phyloP scores from a whole-genome alignment of 108 stramenopile genomes.

The Tribonema minus region DNA sequence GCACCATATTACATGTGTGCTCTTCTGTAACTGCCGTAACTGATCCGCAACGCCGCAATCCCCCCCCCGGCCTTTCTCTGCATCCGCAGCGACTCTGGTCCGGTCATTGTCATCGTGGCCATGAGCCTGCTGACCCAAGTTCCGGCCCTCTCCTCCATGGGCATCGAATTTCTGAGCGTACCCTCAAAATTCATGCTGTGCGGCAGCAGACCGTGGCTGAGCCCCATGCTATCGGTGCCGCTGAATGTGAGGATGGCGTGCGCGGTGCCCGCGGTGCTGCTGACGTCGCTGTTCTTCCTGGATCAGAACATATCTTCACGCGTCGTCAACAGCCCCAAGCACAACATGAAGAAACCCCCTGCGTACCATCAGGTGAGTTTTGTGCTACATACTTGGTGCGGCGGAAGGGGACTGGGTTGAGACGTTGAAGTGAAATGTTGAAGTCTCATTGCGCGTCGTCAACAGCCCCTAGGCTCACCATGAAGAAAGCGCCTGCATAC shows the following conservation, averaged over 20 bases:
- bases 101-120: slow-evolving; percentile 71
- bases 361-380: slow-evolving; percentile 73
- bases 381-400: too few relatives aligned
- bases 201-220: slow-evolving; percentile 67
- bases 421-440: too few relatives aligned
- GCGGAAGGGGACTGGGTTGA: too few relatives aligned
- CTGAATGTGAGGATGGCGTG: slow-evolving; percentile 65
- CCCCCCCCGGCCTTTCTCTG: too few relatives aligned
- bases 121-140: slow-evolving; percentile 60
- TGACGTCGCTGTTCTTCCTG: slow-evolving; percentile 86
- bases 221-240: slow-evolving; percentile 58
- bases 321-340: slow-evolving; percentile 80
- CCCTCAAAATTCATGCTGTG: slow-evolving; percentile 72
- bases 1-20: too few relatives aligned
- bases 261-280: slow-evolving; percentile 74
- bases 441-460: too few relatives aligned
- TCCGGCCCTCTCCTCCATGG: slow-evolving; percentile 48
- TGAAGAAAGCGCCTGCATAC: too few relatives aligned
- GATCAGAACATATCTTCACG: slow-evolving; percentile 92
- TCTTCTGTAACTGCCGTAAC: too few relatives aligned
- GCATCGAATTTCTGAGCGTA: slow-evolving; percentile 28
- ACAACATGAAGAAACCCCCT: slow-evolving; percentile 77
- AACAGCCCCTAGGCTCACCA: too few relatives aligned
- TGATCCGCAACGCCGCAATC: too few relatives aligned
- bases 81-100: slow-evolving; percentile 68